These are phyloP conservation scores for Cordyceps sp. DNA, from an alignment of 2,329 filamentous ascomycete genomes.

Conservation along the genomic window DNA sequence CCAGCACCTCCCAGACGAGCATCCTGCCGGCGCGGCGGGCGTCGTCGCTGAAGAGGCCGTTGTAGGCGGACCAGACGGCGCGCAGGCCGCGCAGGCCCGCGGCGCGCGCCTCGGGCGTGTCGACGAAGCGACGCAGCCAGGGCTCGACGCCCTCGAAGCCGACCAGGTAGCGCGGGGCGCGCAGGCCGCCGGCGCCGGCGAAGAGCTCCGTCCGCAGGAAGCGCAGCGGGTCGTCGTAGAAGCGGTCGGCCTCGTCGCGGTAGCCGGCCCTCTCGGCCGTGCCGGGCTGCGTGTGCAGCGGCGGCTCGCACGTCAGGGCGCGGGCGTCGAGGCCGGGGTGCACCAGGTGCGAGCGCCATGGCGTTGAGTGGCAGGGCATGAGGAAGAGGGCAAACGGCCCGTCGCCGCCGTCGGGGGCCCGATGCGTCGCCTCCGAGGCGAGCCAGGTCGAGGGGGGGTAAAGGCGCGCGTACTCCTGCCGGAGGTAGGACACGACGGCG, in stretches of 20 bases:
- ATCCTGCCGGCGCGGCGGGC: conserved; percentile 36
- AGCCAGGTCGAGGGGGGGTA: conserved; percentile 20
- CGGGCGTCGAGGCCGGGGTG: conserved; percentile 61
- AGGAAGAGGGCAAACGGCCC: conserved; percentile 62
- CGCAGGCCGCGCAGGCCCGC: conserved; percentile 23
- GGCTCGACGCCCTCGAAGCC: conserved; percentile 43
- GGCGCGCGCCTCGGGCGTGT: conserved; percentile 18
- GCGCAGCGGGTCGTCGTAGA: conserved; percentile 49
- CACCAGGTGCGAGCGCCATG: conserved; percentile 80
- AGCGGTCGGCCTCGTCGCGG: conserved; percentile 77
- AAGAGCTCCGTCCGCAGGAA: conserved; percentile 44
- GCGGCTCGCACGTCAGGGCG: conserved; percentile 82
- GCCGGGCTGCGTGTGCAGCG: conserved; percentile 46
- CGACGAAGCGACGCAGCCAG: conserved; percentile 27
- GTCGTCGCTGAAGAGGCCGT: conserved; percentile 48
- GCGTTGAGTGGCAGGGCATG: conserved; percentile 90
- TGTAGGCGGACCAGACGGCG: conserved; percentile 39
- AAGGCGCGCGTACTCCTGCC: conserved; percentile 50
- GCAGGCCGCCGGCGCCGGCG: conserved; percentile 4
- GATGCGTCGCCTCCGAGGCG: conserved; percentile 7
- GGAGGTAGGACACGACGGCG: conserved; percentile 57
- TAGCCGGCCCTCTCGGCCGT: conserved; percentile 49
- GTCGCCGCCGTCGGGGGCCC: conserved; percentile 10
- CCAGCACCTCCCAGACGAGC: conserved; percentile 40
- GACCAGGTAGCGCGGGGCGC: conserved; percentile 38